Evolutionary conservation across 805 yeast species (phyloP).

Genomic region (Clavispora carvajalis): DNA sequence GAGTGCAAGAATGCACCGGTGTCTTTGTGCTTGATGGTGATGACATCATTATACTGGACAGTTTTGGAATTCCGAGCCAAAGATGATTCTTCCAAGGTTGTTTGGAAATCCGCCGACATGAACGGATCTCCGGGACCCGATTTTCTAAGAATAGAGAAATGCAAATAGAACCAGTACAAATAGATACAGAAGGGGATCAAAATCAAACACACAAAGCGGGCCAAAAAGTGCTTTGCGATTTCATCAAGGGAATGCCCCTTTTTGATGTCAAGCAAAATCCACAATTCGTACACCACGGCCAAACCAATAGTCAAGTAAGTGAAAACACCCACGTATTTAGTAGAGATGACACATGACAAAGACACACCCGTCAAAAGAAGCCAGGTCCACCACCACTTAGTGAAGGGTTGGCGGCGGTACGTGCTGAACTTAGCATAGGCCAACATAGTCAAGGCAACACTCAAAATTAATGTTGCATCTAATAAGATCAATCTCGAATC

Average conservation of each 20-base stretch:
- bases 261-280: conserved; percentile 76
- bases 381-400: conserved; percentile 83
- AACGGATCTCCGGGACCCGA: conserved; percentile 96
- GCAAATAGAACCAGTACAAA: conserved; percentile 87
- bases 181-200: conserved; percentile 78
- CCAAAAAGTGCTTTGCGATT: conserved; percentile 64
- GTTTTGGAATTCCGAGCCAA: conserved; percentile 65
- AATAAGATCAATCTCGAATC: conserved; percentile 87
- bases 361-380: conserved; percentile 75
- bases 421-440: conserved; percentile 73
- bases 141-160: conserved; percentile 70
- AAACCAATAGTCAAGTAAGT: conserved; percentile 84
- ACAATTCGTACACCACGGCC: conserved; percentile 80
- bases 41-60: conserved; percentile 68
- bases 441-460: conserved; percentile 77
- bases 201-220: conserved; percentile 67
- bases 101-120: conserved; percentile 95
- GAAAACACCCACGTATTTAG: conserved; percentile 94
- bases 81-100: conserved; percentile 79
- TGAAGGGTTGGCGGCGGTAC: conserved; percentile 62
- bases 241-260: conserved; percentile 56
- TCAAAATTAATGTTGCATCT: conserved; percentile 82
- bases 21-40: conserved; percentile 76
- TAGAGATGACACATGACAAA: conserved; percentile 86
- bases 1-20: conserved; percentile 82